A percentile compares a stretch with the other conserved stretches of the same genome.
phyloP scores from a whole-genome alignment of 306 rosid species.

The Cucumis cinereus region DNA sequence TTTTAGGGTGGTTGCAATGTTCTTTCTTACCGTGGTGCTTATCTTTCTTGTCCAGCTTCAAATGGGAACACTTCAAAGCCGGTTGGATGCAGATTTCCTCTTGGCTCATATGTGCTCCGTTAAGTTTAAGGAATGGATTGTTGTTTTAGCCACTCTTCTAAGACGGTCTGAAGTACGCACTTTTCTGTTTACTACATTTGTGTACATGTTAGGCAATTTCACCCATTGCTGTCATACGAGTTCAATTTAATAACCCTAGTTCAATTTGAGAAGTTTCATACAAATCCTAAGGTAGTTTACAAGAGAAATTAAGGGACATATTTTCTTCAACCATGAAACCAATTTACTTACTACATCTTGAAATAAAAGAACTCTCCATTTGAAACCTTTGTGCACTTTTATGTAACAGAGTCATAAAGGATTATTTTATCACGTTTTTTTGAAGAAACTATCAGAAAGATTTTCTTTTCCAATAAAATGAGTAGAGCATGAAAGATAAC shows the following conservation, averaged over 20 bases:
- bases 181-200: background rate
- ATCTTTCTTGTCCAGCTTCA: slow-evolving; percentile 54
- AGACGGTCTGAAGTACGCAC: slow-evolving; percentile 71
- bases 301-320: background rate
- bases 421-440: background rate
- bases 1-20: background rate
- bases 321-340: background rate
- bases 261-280: background rate
- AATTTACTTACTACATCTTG: background rate
- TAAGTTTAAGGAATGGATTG: slow-evolving; percentile 98
- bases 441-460: background rate
- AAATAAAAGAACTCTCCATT: background rate
- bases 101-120: slow-evolving; percentile 94
- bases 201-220: background rate
- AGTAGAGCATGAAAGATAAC: background rate
- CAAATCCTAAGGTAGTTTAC: background rate
- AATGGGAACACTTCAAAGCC: slow-evolving; percentile 79
- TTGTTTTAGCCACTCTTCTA: slow-evolving; percentile 83
- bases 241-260: too few relatives aligned
- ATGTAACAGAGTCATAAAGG: background rate
- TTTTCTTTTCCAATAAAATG: background rate
- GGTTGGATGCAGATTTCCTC: slow-evolving; percentile 94
- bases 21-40: background rate
- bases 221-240: background rate
- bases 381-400: background rate